Percentiles rank a stretch among this genome's conserved stretches.
These are phyloP conservation scores for Quercus rubra DNA, from an alignment of 306 rosid genomes.

Conservation along the genomic window DNA sequence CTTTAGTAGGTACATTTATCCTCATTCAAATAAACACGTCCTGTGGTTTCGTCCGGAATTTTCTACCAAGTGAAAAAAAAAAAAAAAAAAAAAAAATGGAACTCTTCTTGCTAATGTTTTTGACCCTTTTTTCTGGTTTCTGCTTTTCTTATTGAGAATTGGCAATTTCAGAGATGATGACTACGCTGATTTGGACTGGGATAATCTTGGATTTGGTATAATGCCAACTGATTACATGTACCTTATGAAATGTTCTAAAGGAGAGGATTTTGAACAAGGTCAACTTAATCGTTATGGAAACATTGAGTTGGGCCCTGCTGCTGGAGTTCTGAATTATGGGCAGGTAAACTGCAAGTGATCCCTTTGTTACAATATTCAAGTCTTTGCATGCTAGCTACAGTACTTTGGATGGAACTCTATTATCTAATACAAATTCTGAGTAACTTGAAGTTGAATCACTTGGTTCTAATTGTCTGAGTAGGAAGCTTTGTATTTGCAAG, in stretches of 20 bases:
- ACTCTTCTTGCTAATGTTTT: too few relatives aligned
- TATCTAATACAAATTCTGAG: too few relatives aligned
- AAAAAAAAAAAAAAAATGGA: too few relatives aligned
- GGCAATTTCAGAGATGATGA: conserved; percentile 40
- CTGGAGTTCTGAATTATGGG: conserved; percentile 84
- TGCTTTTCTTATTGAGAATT: neutral
- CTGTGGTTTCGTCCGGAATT: too few relatives aligned
- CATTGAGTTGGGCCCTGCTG: conserved; percentile 74
- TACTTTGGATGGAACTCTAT: too few relatives aligned
- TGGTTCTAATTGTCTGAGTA: too few relatives aligned
- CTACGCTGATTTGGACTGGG: conserved; percentile 68
- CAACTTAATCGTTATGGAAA: conserved; percentile 55
- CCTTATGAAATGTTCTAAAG: conserved; percentile 37
- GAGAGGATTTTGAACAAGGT: conserved; percentile 50
- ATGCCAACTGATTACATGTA: conserved; percentile 80
- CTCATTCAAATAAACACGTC: too few relatives aligned
- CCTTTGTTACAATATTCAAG: neutral
- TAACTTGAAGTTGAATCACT: too few relatives aligned
- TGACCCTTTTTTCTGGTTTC: neutral
- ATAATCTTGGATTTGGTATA: conserved; percentile 71
- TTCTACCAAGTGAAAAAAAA: too few relatives aligned
- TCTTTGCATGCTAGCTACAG: too few relatives aligned
- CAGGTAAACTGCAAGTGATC: conserved; percentile 44
- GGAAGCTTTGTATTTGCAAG: too few relatives aligned
- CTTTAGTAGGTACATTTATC: neutral